Base-by-base conservation (phyloP, 371 early-diverging fungal species). In the Apophysomyces sp. region DNA sequence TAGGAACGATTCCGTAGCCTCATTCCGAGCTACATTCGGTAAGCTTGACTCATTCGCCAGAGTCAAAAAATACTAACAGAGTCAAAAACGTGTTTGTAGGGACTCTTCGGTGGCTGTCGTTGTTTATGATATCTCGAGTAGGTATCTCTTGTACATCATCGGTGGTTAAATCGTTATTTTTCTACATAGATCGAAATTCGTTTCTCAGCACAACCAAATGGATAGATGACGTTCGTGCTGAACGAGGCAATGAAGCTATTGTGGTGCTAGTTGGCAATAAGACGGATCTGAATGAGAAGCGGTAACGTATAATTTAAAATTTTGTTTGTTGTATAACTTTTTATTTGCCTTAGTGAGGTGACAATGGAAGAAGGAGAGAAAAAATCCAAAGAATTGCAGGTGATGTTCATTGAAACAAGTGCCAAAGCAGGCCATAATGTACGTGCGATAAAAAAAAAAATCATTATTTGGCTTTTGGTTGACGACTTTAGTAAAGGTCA, bases 251-350 rank as follows among this genome's bases (percentile, higher is more conserved):
- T 71, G 96, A 98, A 70, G 97, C 96, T 16, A 95, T 98, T 61
- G 93, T 99, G 53, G 94, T 99, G 29, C 78, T 99, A 16, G 98
- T 99, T 7, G 99, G 99, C 16, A 99, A 99, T 86, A 99, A 99
- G 84, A 95, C 94, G 3, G 99, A 99, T 77, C 71, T 99, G 61
- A 87, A 82, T 61, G 95, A 97, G 44, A 94, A 95, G 69, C 85
- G 98, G 90, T 89, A 73, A 61, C 55, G 37, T 29, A n/a, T n/a
- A n/a, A n/a, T n/a, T n/a, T n/a, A n/a, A n/a, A n/a, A n/a, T n/a
- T n/a, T n/a, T n/a, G n/a, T n/a, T n/a, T n/a, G n/a, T n/a, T n/a
- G n/a, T n/a, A n/a, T n/a, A n/a, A n/a, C n/a, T n/a, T n/a, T n/a
- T n/a, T n/a, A n/a, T n/a, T n/a, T n/a, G n/a, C 36, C 27, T 52